Percentiles rank a stretch among this genome's conserved stretches.
These are phyloP conservation scores for Aegle marmelos DNA, from an alignment of 345 rosid species.

Conservation along the genomic window DNA sequence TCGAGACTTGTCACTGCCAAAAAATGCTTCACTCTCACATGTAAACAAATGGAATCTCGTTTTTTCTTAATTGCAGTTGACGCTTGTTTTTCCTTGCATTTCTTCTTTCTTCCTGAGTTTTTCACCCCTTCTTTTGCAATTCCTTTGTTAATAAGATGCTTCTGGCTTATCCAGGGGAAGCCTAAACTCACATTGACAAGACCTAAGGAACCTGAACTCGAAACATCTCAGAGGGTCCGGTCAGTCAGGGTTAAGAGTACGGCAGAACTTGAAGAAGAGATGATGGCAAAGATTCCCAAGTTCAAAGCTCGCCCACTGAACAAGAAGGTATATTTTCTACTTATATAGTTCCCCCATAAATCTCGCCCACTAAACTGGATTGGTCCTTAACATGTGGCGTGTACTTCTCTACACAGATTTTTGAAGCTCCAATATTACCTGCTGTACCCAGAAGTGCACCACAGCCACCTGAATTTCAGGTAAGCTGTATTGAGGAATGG, in stretches of 20 bases:
- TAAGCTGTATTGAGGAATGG: conserved; percentile 17
- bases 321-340: conserved; percentile 65
- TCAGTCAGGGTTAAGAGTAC: conserved; percentile 73
- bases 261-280: conserved; percentile 97
- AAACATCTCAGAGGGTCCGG: conserved; percentile 85
- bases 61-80: not conserved
- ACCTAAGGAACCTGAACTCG: conserved; percentile 93
- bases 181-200: conserved; percentile 76
- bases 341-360: conserved; percentile 7
- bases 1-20: conserved; percentile 66
- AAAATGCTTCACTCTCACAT: conserved; percentile 30
- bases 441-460: conserved; percentile 67
- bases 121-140: not conserved
- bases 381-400: not conserved
- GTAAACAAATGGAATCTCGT: conserved; percentile 26
- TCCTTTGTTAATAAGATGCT: conserved; percentile 18
- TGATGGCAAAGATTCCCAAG: conserved; percentile 94
- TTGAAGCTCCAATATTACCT: conserved; percentile 68
- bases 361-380: not conserved
- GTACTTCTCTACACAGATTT: conserved; percentile 43
- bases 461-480: conserved; percentile 84
- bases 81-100: not conserved
- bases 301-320: conserved; percentile 96
- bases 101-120: not conserved
- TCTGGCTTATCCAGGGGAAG: conserved; percentile 41